Evolutionary conservation across 2,329 filamentous ascomycete species (phyloP).

Genomic region (Davidsoniella australis): DNA sequence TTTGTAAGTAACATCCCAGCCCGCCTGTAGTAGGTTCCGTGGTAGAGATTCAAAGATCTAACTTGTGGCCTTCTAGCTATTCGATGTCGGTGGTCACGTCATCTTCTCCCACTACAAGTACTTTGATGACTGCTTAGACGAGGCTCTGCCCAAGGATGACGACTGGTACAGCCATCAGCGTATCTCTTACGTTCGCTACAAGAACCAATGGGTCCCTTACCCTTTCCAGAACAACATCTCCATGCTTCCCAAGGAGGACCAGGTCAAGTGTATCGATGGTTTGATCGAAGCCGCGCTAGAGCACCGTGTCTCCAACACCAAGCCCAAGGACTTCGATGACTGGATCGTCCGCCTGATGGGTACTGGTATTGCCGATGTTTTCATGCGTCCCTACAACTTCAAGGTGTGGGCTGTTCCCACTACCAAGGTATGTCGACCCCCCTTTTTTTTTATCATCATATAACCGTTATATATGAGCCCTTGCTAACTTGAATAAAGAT

Average conservation of each 20-base stretch:
- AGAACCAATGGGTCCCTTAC: slow-evolving; percentile 92
- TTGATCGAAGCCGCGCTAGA: slow-evolving; percentile 90
- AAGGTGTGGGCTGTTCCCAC: slow-evolving; percentile 99
- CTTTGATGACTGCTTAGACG: slow-evolving; percentile 97
- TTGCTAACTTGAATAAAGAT: slow-evolving; percentile 41
- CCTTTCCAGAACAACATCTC: slow-evolving; percentile 99
- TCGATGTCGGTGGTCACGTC: slow-evolving; percentile 95
- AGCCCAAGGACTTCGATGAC: slow-evolving; percentile 94
- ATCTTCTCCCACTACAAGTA: slow-evolving; percentile 99
- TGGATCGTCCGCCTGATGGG: slow-evolving; percentile 94
- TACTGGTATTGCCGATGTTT: slow-evolving; percentile 74
- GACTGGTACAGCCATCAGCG: slow-evolving; percentile 98
- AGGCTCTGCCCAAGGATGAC: slow-evolving; percentile 80
- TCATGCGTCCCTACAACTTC: slow-evolving; percentile 99
- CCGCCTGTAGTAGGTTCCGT: slow-evolving; percentile 2
- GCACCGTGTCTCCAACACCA: slow-evolving; percentile 63
- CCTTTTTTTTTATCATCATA: background rate
- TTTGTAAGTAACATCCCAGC: slow-evolving; percentile 54
- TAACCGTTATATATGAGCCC: background rate
- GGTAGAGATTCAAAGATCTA: background rate
- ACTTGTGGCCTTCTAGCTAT: slow-evolving; percentile 43
- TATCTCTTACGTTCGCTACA: slow-evolving; percentile 97
- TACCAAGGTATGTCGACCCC: slow-evolving; percentile 52
- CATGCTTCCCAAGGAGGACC: slow-evolving; percentile 92
- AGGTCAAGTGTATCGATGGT: slow-evolving; percentile 84